Conservation (phyloP, 345 rosid species). For the Salix purpurea region DNA sequence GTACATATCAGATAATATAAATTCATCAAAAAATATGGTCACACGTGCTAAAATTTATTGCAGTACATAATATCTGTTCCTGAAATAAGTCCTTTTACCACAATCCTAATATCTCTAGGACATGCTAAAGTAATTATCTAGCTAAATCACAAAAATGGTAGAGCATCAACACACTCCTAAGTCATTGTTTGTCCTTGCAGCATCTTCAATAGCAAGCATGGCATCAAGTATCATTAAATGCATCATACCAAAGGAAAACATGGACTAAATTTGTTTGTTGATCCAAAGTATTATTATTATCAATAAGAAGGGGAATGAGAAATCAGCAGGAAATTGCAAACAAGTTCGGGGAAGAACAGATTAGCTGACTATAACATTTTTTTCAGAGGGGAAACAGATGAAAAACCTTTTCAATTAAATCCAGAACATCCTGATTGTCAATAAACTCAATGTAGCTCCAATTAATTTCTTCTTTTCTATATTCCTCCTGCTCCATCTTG, state of each 20-base stretch:
- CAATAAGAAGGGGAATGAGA: background rate
- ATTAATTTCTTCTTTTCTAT: slow-evolving; percentile 85
- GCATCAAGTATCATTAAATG: background rate
- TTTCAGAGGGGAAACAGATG: slow-evolving; percentile 6
- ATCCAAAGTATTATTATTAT: background rate
- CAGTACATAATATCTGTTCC: background rate
- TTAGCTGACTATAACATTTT: background rate
- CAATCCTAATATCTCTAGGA: background rate
- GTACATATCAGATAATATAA: background rate
- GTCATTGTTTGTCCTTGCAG: background rate
- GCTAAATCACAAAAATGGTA: background rate
- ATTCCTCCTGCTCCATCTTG: slow-evolving; percentile 99
- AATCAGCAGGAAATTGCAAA: background rate
- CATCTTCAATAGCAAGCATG: background rate
- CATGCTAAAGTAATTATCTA: background rate
- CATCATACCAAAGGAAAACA: background rate
- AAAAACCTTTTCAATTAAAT: slow-evolving; percentile 92
- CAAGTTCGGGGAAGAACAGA: background rate
- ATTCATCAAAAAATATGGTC: background rate
- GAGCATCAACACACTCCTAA: background rate
- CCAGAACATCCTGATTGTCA: slow-evolving; percentile 97
- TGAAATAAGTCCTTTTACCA: background rate
- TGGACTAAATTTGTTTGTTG: background rate
- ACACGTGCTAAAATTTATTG: background rate
- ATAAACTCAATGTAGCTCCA: slow-evolving; percentile 99